Evolutionary conservation across 331 rosid species (phyloP).

Genomic region (Pyracantha coccinea): DNA sequence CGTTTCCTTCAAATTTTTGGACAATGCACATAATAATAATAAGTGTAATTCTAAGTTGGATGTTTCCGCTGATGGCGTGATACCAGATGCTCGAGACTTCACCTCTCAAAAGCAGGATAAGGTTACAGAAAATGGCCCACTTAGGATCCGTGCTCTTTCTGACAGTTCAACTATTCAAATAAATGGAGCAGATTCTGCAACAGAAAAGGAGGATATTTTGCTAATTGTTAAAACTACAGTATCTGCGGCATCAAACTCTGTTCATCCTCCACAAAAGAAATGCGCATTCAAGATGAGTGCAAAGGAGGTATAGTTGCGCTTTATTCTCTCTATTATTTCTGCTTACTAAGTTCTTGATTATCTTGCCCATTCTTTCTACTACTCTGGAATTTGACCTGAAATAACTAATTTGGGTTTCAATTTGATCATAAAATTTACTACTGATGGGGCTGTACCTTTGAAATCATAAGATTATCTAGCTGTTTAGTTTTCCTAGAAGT

Average conservation of each 20-base stretch:
- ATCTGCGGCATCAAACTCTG: constrained; percentile 25
- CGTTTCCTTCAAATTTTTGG: constrained; percentile 50
- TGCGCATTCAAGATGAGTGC: constrained; percentile 78
- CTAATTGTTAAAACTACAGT: constrained; percentile 15
- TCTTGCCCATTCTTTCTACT: not conserved
- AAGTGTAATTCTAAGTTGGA: constrained; percentile 1
- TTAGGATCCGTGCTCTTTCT: constrained; percentile 26
- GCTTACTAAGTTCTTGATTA: not conserved
- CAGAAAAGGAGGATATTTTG: constrained; percentile 21
- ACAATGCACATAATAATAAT: constrained; percentile 23
- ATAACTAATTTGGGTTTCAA: not conserved
- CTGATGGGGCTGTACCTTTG: not conserved
- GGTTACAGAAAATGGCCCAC: constrained; percentile 40
- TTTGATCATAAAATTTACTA: not conserved
- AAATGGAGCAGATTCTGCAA: constrained; percentile 25
- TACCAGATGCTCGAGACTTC: constrained; percentile 23
- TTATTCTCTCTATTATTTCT: not conserved
- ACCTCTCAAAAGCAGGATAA: constrained; percentile 27
- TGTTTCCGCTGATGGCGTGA: constrained; percentile 12
- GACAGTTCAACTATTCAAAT: constrained; percentile 19
- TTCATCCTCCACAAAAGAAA: constrained; percentile 40
- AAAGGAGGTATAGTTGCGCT: constrained; percentile 56
- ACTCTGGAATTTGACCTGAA: not conserved
- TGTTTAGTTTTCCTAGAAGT: not conserved
- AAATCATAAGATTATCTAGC: not conserved